Evolutionary conservation across 2,329 filamentous ascomycete genomes (phyloP).

Genomic region (Curvularia hawaiiensis): DNA sequence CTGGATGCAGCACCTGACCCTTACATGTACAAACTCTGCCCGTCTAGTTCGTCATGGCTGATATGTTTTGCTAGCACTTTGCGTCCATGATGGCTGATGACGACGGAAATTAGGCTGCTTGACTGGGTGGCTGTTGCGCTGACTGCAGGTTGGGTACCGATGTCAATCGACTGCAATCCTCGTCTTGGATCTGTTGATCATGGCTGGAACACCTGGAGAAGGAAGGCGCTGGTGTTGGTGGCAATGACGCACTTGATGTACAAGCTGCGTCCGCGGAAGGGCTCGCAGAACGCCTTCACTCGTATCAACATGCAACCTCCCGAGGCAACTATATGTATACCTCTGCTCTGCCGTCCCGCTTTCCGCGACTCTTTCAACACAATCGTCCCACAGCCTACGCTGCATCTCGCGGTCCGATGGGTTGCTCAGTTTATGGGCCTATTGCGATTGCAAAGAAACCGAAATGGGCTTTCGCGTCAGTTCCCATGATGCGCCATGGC

Average conservation of each 20-base stretch:
- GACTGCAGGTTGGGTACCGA: not conserved
- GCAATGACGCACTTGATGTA: not conserved
- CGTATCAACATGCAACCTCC: not conserved
- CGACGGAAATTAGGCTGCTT: too few relatives aligned
- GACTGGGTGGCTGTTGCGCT: too few relatives aligned
- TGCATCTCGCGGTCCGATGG: not conserved
- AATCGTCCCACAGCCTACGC: not conserved
- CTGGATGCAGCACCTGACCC: not conserved
- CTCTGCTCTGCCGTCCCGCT: not conserved
- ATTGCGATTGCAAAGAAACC: too few relatives aligned
- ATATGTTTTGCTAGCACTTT: not conserved
- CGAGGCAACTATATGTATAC: not conserved
- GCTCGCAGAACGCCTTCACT: not conserved
- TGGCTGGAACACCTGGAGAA: not conserved
- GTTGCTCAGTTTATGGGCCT: too few relatives aligned
- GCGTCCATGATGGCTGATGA: not conserved
- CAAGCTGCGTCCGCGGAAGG: not conserved
- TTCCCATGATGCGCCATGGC: too few relatives aligned
- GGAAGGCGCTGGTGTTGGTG: not conserved
- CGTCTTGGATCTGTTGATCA: not conserved
- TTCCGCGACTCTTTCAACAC: not conserved
- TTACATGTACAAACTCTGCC: not conserved
- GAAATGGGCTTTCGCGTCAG: too few relatives aligned
- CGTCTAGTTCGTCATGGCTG: not conserved
- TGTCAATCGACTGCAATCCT: not conserved